Percentiles rank a stretch among this genome's conserved stretches.
phyloP scores from a whole-genome alignment of 306 rosid species.

The Fagus sylvatica region DNA sequence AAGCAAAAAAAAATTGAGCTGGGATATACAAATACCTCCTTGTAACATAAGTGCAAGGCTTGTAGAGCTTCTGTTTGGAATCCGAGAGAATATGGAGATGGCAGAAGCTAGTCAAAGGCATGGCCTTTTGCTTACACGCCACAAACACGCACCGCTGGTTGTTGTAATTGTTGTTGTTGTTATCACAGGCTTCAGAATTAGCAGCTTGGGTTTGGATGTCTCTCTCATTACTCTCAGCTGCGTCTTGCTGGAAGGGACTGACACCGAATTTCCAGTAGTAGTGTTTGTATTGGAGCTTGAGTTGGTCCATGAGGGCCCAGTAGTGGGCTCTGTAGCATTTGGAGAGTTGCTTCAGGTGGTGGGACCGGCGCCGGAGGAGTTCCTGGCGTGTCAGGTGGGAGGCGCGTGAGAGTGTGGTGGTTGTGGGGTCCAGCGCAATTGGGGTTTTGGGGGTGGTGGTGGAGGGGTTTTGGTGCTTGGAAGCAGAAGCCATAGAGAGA shows the following conservation, averaged over 20 bases:
- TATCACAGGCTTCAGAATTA: constrained; percentile 12
- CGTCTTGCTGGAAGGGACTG: constrained; percentile 14
- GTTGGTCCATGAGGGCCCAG: constrained; percentile 33
- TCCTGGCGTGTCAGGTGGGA: constrained; percentile 30
- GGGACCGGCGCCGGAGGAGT: constrained; percentile 33
- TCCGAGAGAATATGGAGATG: constrained; percentile 64
- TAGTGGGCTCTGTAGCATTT: constrained; percentile 32
- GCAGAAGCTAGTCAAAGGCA: constrained; percentile 71
- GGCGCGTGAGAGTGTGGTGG: background rate
- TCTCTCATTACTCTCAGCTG: background rate
- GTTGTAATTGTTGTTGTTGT: background rate
- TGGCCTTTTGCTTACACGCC: constrained; percentile 55
- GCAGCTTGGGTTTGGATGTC: background rate
- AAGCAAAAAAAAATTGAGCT: background rate
- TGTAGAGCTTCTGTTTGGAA: constrained; percentile 66
- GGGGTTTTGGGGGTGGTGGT: constrained; percentile 14
- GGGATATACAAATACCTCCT: constrained; percentile 35
- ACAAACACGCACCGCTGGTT: constrained; percentile 40
- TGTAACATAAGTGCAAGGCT: constrained; percentile 56
- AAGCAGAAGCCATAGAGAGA: constrained; percentile 26
- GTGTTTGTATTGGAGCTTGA: constrained; percentile 19
- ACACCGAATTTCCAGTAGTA: constrained; percentile 29
- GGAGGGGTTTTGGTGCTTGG: constrained; percentile 19
- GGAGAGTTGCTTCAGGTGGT: constrained; percentile 22
- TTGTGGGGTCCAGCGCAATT: background rate